Conservation (phyloP, 257 asterid genomes). For the Anisodus acutangulus region DNA sequence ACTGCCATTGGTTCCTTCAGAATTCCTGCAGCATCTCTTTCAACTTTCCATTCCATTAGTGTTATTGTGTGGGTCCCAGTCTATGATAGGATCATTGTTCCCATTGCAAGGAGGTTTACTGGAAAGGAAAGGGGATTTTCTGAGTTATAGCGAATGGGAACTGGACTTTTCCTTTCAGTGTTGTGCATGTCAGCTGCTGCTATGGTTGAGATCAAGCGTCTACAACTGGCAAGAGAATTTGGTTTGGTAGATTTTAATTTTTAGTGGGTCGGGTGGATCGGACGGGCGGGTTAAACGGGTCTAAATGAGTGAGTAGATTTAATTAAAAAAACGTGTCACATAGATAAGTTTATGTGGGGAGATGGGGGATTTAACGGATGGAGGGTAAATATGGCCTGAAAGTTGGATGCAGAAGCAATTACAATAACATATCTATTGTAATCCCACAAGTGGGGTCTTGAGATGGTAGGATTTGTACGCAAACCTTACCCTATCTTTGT, state of each 20-base stretch:
- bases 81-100: constrained; percentile 76
- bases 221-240: constrained; percentile 54
- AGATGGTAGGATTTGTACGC: too few species aligned
- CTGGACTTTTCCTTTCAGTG: constrained; percentile 72
- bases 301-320: too few species aligned
- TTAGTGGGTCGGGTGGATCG: too few species aligned
- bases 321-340: too few species aligned
- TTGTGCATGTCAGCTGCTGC: constrained; percentile 89
- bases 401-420: too few species aligned
- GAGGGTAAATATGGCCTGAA: too few species aligned
- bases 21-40: constrained; percentile 89
- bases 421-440: too few species aligned
- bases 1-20: constrained; percentile 75
- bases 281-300: too few species aligned
- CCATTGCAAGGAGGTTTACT: constrained; percentile 68
- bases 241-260: constrained; percentile 40
- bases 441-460: too few species aligned
- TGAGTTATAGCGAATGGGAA: constrained; percentile 83
- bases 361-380: too few species aligned
- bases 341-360: too few species aligned
- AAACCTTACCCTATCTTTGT: too few species aligned
- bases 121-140: constrained; percentile 76
- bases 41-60: constrained; percentile 76
- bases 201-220: constrained; percentile 65
- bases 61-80: constrained; percentile 90